Percentiles rank a stretch among this genome's conserved stretches.
phyloP scores from a whole-genome alignment of 805 yeast species.

The Wickerhamiella dianesei region DNA sequence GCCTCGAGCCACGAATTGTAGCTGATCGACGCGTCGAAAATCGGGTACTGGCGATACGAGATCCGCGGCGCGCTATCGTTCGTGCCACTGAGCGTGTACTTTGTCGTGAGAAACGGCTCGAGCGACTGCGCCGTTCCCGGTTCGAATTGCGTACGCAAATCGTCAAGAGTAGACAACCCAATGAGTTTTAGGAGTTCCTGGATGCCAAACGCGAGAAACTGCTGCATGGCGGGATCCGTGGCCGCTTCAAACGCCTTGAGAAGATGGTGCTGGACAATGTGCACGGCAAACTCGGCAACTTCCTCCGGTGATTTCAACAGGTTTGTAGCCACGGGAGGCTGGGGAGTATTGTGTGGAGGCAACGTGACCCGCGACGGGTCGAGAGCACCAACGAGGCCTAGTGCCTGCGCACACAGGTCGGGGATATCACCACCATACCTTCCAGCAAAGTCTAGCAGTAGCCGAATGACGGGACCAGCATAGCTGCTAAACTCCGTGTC shows the following conservation, averaged over 20 bases:
- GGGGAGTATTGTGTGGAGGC: slow-evolving; percentile 29
- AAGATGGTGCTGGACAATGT: slow-evolving; percentile 53
- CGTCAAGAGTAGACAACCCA: not conserved
- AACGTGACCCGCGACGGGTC: slow-evolving; percentile 47
- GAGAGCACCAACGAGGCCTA: slow-evolving; percentile 65
- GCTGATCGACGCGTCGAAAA: slow-evolving; percentile 31
- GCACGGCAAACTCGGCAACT: slow-evolving; percentile 46
- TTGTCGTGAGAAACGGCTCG: slow-evolving; percentile 42
- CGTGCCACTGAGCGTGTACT: not conserved
- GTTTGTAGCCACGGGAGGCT: not conserved
- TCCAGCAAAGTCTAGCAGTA: not conserved
- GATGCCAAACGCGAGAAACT: slow-evolving; percentile 74
- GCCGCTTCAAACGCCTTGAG: slow-evolving; percentile 84
- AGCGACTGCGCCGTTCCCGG: slow-evolving; percentile 30
- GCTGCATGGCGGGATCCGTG: slow-evolving; percentile 70
- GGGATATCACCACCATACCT: not conserved
- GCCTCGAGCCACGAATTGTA: slow-evolving; percentile 59
- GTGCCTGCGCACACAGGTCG: slow-evolving; percentile 42
- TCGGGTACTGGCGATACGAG: slow-evolving; percentile 38
- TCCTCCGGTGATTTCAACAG: slow-evolving; percentile 46
- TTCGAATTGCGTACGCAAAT: not conserved
- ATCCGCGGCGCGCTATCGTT: not conserved
- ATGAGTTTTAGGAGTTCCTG: slow-evolving; percentile 61
- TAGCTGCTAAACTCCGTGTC: not conserved
- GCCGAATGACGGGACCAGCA: not conserved